A percentile compares a stretch with the other conserved stretches of the same genome.
Conservation (phyloP, 2,329 filamentous ascomycete genomes). For the Colletotrichum gigasporum region DNA sequence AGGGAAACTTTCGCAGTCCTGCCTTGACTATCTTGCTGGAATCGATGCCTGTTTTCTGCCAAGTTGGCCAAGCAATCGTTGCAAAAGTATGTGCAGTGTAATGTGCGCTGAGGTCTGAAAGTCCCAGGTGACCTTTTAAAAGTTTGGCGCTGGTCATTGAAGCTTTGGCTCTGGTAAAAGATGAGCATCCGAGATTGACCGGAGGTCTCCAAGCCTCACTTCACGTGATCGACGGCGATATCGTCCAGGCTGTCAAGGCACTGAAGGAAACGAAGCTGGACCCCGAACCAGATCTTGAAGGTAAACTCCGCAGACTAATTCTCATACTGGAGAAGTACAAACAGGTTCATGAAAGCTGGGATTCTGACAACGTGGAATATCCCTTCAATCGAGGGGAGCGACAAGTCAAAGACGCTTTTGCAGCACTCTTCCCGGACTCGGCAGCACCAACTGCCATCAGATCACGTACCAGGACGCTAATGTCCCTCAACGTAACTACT, state of each 20-base stretch:
- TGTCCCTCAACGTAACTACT: neutral
- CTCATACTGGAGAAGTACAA: neutral
- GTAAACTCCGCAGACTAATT: slow-evolving; percentile 35
- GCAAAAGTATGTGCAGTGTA: slow-evolving; percentile 38
- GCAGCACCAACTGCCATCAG: neutral
- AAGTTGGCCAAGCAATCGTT: slow-evolving; percentile 43
- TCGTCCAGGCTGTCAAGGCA: slow-evolving; percentile 48
- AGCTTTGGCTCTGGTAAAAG: neutral
- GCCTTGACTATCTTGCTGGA: slow-evolving; percentile 41
- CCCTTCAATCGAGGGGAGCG: slow-evolving; percentile 36
- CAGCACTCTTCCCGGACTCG: slow-evolving; percentile 37
- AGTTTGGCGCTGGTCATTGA: slow-evolving; percentile 1
- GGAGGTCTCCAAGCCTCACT: slow-evolving; percentile 34
- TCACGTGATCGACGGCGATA: slow-evolving; percentile 42
- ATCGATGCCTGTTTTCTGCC: slow-evolving; percentile 47
- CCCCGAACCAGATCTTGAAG: slow-evolving; percentile 32
- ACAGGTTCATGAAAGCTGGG: neutral
- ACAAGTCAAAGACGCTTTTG: slow-evolving; percentile 42
- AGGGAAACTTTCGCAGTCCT: slow-evolving; percentile 36
- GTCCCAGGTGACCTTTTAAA: neutral
- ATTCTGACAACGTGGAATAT: neutral
- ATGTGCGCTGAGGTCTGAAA: neutral
- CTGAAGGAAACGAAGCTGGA: slow-evolving; percentile 43
- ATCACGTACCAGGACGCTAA: neutral
- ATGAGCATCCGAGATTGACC: neutral